A percentile compares a stretch with the other conserved stretches of the same genome.
These are phyloP conservation scores for Saccharomyces hybrid DNA, from an alignment of 1,139 yeast species.

Conservation along the genomic window DNA sequence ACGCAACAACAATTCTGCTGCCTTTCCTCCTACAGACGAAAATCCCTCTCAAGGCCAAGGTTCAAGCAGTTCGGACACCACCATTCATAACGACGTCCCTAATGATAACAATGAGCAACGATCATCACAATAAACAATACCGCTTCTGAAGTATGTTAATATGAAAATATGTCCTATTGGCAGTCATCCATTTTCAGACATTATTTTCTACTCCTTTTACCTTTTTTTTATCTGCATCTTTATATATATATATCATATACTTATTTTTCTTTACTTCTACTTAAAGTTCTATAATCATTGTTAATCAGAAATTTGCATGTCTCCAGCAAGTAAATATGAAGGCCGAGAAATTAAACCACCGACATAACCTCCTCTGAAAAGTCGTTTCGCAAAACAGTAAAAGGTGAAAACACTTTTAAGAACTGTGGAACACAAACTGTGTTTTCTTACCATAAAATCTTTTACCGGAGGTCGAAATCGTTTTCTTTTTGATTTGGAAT, in stretches of 20 bases:
- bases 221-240: neutral
- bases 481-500: neutral
- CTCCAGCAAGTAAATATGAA: neutral
- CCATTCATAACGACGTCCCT: neutral
- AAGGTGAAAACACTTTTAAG: neutral
- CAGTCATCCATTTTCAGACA: neutral
- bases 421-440: neutral
- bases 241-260: neutral
- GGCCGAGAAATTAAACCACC: neutral
- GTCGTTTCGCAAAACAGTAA: neutral
- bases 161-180: neutral
- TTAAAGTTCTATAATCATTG: neutral
- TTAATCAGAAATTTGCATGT: neutral
- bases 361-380: neutral
- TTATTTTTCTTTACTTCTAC: neutral
- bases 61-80: neutral
- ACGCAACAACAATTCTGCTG: conserved; percentile 6
- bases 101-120: neutral
- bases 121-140: neutral
- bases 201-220: neutral
- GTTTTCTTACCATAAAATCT: neutral
- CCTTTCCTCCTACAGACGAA: neutral
- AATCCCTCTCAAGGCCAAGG: neutral
- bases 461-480: neutral
- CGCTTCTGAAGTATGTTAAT: neutral